Conservation (phyloP, 805 yeast genomes). For the Scheffersomyces amazonensis region DNA sequence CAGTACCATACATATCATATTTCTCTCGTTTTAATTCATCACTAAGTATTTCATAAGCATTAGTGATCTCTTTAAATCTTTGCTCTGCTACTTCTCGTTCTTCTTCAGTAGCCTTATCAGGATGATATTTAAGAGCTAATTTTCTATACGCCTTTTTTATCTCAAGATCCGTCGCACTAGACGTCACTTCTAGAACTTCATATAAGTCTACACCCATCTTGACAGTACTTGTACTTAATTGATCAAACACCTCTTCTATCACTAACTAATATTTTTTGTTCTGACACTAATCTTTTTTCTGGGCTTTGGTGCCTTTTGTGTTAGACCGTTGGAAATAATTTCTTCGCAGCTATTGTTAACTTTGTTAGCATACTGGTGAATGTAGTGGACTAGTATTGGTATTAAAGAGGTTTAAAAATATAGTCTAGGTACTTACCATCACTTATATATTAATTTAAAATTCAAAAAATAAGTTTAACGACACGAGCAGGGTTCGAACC, state of each 20-base stretch:
- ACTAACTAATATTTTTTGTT: no score
- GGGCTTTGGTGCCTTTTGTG: no score
- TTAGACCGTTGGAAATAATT: background rate
- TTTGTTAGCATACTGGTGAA: no score
- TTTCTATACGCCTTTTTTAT: constrained; percentile 83
- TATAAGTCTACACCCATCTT: constrained; percentile 40
- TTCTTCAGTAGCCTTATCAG: constrained; percentile 77
- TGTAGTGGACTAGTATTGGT: no score
- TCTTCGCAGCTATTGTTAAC: background rate
- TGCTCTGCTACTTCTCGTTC: constrained; percentile 70
- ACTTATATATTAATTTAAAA: no score
- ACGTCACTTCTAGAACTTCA: constrained; percentile 66
- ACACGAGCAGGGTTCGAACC: constrained; percentile 80
- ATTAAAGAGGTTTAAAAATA: no score
- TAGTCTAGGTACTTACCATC: no score
- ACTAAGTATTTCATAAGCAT: constrained; percentile 79
- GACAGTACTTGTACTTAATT: no score
- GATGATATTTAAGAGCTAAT: constrained; percentile 80
- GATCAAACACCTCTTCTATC: no score
- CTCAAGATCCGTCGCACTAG: constrained; percentile 64
- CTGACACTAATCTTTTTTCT: no score
- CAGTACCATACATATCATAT: constrained; percentile 56
- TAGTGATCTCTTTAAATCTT: constrained; percentile 77
- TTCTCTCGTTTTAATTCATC: constrained; percentile 62
- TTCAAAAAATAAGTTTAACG: constrained; percentile 40